Conservation (phyloP, 176 grass and related monocot genomes). For the maize (Zea mays) region DNA sequence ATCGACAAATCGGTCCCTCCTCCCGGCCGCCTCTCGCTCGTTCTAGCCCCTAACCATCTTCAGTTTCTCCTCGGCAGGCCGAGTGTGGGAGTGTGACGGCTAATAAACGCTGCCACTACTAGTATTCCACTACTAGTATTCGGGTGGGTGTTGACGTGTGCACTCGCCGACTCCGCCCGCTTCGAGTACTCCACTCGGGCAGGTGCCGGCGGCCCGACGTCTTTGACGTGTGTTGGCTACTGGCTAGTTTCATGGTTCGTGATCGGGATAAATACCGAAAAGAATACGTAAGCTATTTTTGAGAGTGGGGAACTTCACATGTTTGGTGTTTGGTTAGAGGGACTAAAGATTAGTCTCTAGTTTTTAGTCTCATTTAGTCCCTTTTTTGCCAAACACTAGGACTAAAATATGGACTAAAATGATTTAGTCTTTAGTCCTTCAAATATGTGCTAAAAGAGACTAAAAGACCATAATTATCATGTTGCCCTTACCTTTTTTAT, state of each 20-base stretch:
- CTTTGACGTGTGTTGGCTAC: background rate
- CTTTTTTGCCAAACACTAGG: no score
- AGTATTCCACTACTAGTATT: background rate
- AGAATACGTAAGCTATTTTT: background rate
- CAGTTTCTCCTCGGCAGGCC: background rate
- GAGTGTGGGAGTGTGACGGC: background rate
- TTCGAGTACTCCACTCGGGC: background rate
- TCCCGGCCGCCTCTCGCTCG: background rate
- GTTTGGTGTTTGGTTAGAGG: no score
- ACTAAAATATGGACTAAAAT: no score
- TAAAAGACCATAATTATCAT: no score
- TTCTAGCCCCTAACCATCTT: background rate
- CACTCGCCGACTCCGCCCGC: background rate
- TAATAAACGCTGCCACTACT: background rate
- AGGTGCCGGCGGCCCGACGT: background rate
- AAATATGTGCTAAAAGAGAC: no score
- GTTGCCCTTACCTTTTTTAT: no score
- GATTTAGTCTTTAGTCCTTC: no score
- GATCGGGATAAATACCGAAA: background rate
- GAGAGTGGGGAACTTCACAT: no score
- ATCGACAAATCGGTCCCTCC: constrained; percentile 15
- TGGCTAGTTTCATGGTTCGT: background rate
- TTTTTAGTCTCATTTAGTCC: no score
- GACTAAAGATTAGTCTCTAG: no score
- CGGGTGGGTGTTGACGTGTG: background rate